phyloP scores from a whole-genome alignment of 495 filamentous ascomycete genomes.

The Hypoxylon trugodes region DNA sequence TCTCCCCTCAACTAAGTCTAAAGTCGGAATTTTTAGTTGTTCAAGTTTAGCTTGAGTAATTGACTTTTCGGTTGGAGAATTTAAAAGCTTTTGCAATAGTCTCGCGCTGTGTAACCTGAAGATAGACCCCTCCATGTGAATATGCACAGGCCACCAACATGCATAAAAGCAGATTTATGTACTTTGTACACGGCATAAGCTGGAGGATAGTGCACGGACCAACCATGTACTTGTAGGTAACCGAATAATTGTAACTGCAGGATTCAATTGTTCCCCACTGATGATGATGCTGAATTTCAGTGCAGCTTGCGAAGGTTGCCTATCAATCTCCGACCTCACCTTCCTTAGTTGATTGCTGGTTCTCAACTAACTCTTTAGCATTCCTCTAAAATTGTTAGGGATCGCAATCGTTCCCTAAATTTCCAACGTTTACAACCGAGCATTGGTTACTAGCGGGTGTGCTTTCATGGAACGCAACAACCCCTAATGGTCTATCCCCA shows the following conservation, averaged over 20 bases:
- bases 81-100: neutral
- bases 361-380: conserved; percentile 4
- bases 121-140: no score
- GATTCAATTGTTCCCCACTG: conserved; percentile 37
- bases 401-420: neutral
- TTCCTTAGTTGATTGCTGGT: conserved; percentile 2
- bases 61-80: neutral
- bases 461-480: conserved; percentile 23
- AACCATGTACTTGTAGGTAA: no score
- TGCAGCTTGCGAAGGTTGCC: conserved; percentile 12
- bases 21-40: neutral
- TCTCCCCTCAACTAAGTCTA: no score
- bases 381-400: neutral
- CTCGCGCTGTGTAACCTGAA: no score
- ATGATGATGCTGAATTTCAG: conserved; percentile 40
- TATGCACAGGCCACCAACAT: conserved; percentile 12
- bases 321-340: conserved; percentile 11
- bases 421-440: neutral
- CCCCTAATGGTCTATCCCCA: conserved; percentile 15
- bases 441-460: neutral
- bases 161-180: neutral
- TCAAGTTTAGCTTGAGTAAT: neutral
- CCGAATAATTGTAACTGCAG: no score
- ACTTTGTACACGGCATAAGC: no score
- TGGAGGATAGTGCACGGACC: conserved; percentile 16